These are phyloP conservation scores for Fusarium cyanostomum DNA, from an alignment of 2,329 filamentous ascomycete species.

Conservation along the genomic window DNA sequence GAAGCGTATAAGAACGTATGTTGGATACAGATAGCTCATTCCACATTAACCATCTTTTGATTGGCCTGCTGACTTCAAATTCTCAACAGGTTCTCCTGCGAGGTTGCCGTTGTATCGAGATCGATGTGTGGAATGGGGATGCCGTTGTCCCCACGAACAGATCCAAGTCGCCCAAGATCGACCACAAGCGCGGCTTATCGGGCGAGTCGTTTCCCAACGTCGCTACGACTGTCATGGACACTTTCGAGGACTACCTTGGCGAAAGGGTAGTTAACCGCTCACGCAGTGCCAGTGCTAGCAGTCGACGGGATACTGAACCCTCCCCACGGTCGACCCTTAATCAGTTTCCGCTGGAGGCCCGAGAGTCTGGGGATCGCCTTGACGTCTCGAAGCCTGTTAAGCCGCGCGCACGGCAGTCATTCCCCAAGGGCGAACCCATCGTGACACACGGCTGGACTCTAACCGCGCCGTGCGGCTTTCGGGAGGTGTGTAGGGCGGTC, in stretches of 20 bases:
- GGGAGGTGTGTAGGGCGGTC: constrained; percentile 85
- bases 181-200: constrained; percentile 60
- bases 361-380: constrained; percentile 49
- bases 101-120: constrained; percentile 90
- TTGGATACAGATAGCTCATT: constrained; percentile 20
- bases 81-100: constrained; percentile 70
- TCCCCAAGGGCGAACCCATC: constrained; percentile 71
- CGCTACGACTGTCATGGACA: constrained; percentile 53
- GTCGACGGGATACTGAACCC: constrained; percentile 44
- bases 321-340: constrained; percentile 46
- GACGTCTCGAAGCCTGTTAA: constrained; percentile 43
- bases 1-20: constrained; percentile 80
- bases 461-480: constrained; percentile 86
- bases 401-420: constrained; percentile 35
- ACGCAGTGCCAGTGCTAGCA: constrained; percentile 53
- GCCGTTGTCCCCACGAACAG: constrained; percentile 48
- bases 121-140: constrained; percentile 91
- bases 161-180: constrained; percentile 52
- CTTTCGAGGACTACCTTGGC: constrained; percentile 48
- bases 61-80: neutral
- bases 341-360: constrained; percentile 40
- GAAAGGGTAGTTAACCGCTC: constrained; percentile 48
- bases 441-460: constrained; percentile 87
- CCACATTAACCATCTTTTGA: neutral
- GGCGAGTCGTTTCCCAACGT: constrained; percentile 57